phyloP scores from a whole-genome alignment of 202 grass and related monocot genomes.

The Carex arenaria region DNA sequence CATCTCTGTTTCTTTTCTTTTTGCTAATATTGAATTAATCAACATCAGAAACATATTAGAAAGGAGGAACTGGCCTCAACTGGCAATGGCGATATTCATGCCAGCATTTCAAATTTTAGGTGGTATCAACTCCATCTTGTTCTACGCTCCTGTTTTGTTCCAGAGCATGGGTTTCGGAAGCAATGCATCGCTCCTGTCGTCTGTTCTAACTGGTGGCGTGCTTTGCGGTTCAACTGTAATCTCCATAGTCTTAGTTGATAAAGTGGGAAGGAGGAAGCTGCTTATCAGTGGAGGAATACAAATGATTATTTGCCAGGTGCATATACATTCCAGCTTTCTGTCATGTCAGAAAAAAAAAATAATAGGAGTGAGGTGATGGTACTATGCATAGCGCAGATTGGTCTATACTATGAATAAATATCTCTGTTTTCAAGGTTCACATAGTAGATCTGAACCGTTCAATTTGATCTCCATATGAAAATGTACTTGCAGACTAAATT shows the following conservation, averaged over 20 bases:
- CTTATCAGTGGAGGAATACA: constrained; percentile 73
- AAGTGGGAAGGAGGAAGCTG: constrained; percentile 56
- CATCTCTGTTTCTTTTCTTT: neutral
- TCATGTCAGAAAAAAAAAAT: neutral
- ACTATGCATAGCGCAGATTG: too few relatives aligned
- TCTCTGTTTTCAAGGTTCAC: too few relatives aligned
- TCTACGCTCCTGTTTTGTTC: constrained; percentile 94
- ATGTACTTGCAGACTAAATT: too few relatives aligned
- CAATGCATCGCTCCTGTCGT: constrained; percentile 58
- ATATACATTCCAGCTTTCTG: neutral
- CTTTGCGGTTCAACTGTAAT: constrained; percentile 56
- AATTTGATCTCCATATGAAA: too few relatives aligned
- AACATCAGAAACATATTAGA: constrained; percentile 57
- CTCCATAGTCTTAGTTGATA: constrained; percentile 69
- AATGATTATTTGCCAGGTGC: constrained; percentile 71
- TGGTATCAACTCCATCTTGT: constrained; percentile 92
- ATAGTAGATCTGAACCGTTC: too few relatives aligned
- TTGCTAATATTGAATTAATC: neutral
- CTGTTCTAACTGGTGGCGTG: constrained; percentile 68
- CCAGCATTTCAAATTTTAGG: constrained; percentile 90
- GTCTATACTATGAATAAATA: too few relatives aligned
- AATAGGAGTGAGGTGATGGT: too few relatives aligned
- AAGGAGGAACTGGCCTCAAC: constrained; percentile 73
- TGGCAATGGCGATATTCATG: constrained; percentile 89
- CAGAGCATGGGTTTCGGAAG: constrained; percentile 86